These are phyloP conservation scores for Apiospora phragmitis DNA, from an alignment of 2,329 filamentous ascomycete species.

Conservation along the genomic window DNA sequence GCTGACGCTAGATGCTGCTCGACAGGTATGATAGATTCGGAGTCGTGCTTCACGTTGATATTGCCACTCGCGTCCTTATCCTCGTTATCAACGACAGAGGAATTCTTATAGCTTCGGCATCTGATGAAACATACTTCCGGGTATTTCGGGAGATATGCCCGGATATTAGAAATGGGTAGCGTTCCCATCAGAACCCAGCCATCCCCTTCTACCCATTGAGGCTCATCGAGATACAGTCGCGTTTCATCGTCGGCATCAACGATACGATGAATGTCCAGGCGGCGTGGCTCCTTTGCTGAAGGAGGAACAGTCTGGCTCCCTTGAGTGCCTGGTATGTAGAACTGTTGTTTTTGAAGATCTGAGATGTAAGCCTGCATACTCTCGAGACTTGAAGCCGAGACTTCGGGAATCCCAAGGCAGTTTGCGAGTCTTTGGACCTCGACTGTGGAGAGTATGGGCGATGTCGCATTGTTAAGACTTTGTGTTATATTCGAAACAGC, in stretches of 20 bases:
- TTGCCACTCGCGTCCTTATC: not conserved
- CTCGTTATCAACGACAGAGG: too few species aligned
- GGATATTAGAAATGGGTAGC: not conserved
- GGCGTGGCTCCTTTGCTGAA: not conserved
- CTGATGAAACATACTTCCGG: not conserved
- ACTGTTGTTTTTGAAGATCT: not conserved
- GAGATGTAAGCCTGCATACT: conserved; percentile 1
- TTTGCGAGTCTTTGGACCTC: not conserved
- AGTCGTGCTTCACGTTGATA: not conserved
- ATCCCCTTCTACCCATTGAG: not conserved
- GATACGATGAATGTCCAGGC: not conserved
- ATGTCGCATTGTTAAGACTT: too few species aligned
- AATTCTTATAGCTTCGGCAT: not conserved
- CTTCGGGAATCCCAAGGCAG: not conserved
- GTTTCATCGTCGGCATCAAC: not conserved
- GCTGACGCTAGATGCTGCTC: not conserved
- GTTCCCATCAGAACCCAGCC: not conserved
- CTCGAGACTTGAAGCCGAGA: not conserved
- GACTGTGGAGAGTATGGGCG: not conserved
- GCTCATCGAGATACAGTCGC: not conserved
- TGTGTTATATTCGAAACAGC: too few species aligned
- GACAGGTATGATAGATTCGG: not conserved
- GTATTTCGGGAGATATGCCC: not conserved
- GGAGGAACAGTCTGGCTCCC: not conserved
- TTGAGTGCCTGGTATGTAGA: too few species aligned